Evolutionary conservation across 306 rosid genomes (phyloP).

Genomic region (Corylus avellana): DNA sequence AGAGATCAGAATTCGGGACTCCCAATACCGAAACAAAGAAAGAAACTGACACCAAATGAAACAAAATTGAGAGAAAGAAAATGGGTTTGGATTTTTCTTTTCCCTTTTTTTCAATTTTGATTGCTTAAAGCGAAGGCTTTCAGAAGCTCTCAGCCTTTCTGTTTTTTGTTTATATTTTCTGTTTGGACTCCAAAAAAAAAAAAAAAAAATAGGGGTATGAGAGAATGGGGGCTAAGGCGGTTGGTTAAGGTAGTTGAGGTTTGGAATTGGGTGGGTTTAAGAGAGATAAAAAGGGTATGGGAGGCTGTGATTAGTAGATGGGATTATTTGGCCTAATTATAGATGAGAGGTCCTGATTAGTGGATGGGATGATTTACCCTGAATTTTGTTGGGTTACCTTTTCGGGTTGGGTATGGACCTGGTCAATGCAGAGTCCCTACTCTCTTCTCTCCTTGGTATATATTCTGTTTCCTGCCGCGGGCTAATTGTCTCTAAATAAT

Average conservation of each 20-base stretch:
- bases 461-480: no score
- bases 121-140: slow-evolving; percentile 50
- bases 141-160: slow-evolving; percentile 14
- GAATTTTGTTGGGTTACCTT: not conserved
- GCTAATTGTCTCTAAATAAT: not conserved
- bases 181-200: not conserved
- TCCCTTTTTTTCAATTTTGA: not conserved
- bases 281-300: slow-evolving; percentile 22
- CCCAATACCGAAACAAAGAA: not conserved
- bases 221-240: slow-evolving; percentile 33
- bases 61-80: not conserved
- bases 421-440: not conserved
- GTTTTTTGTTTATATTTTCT: slow-evolving; percentile 5
- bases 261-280: slow-evolving; percentile 37
- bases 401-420: slow-evolving; percentile 7
- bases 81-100: slow-evolving; percentile 16
- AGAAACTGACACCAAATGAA: not conserved
- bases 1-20: slow-evolving; percentile 6
- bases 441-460: not conserved
- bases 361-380: slow-evolving; percentile 4
- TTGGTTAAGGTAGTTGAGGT: slow-evolving; percentile 52
- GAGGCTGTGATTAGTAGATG: slow-evolving; percentile 15
- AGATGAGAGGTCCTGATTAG: slow-evolving; percentile 30
- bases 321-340: slow-evolving; percentile 12
- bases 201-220: slow-evolving; percentile 13